A percentile compares a stretch with the other conserved stretches of the same genome.
These are phyloP conservation scores for Ogataea minuta DNA, from an alignment of 805 yeast genomes.

Conservation along the genomic window DNA sequence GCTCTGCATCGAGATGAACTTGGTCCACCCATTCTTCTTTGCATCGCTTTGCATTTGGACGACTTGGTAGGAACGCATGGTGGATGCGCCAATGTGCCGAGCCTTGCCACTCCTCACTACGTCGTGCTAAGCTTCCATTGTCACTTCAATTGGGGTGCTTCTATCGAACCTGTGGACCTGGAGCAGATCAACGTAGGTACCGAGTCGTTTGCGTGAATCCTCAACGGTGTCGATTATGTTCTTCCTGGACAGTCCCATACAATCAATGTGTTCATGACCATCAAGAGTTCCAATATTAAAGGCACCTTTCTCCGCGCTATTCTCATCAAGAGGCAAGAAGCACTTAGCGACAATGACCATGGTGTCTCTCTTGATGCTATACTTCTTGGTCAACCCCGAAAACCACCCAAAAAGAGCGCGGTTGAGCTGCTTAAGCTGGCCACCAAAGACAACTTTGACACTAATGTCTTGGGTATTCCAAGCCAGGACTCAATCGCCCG, in stretches of 20 bases:
- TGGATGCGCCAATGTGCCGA: constrained; percentile 61
- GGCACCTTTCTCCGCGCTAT: constrained; percentile 2
- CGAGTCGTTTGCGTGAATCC: constrained; percentile 44
- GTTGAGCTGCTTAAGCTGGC: no score
- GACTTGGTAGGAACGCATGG: constrained; percentile 57
- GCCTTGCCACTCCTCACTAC: constrained; percentile 46
- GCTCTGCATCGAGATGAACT: constrained; percentile 59
- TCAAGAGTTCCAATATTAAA: constrained; percentile 21
- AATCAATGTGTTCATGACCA: constrained; percentile 31
- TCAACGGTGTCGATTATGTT: constrained; percentile 45
- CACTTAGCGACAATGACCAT: constrained; percentile 54
- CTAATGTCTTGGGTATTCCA: no score
- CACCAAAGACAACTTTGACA: no score
- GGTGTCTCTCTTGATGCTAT: constrained; percentile 50
- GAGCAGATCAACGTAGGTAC: constrained; percentile 51
- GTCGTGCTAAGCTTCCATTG: constrained; percentile 56
- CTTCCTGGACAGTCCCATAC: constrained; percentile 42
- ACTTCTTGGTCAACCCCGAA: no score
- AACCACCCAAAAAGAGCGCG: no score
- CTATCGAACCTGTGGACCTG: constrained; percentile 58
- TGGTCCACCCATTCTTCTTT: constrained; percentile 54
- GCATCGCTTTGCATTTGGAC: constrained; percentile 55
- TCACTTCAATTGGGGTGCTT: constrained; percentile 49
- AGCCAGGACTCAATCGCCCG: no score
- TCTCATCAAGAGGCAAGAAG: constrained; percentile 33